Conservation (phyloP, 2,329 filamentous ascomycete genomes). For the Colletotrichum tabaci region DNA sequence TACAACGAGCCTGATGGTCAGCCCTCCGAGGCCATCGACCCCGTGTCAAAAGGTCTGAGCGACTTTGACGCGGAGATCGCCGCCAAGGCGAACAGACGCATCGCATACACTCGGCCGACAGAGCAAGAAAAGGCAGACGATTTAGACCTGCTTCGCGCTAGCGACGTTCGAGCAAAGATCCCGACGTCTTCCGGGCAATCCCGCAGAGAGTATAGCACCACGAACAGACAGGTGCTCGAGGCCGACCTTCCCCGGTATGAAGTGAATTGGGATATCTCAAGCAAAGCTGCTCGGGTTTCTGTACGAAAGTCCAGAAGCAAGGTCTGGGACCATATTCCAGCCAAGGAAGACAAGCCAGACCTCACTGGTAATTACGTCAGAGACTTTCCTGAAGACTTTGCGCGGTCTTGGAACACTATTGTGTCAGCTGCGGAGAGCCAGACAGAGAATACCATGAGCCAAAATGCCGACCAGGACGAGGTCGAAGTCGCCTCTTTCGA, state of each 20-base stretch:
- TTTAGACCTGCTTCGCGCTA: slow-evolving; percentile 45
- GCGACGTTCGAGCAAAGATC: slow-evolving; percentile 44
- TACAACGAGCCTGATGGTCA: slow-evolving; percentile 55
- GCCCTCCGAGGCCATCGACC: slow-evolving; percentile 49
- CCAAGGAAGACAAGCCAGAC: slow-evolving; percentile 13
- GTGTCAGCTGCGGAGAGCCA: slow-evolving; percentile 22
- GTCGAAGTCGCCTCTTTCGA: slow-evolving; percentile 57
- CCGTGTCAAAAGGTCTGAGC: slow-evolving; percentile 53
- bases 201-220: slow-evolving; percentile 37
- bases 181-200: slow-evolving; percentile 36
- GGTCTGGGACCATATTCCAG: slow-evolving; percentile 32
- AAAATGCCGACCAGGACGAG: slow-evolving; percentile 46
- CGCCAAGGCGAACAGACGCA: slow-evolving; percentile 49
- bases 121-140: slow-evolving; percentile 45
- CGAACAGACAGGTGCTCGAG: slow-evolving; percentile 35
- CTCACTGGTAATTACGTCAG: slow-evolving; percentile 65
- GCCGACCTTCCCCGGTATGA: slow-evolving; percentile 35
- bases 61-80: slow-evolving; percentile 58
- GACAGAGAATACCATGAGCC: slow-evolving; percentile 26
- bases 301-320: slow-evolving; percentile 41
- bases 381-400: slow-evolving; percentile 69
- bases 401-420: slow-evolving; percentile 56
- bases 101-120: slow-evolving; percentile 17
- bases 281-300: slow-evolving; percentile 33
- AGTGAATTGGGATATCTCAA: slow-evolving; percentile 38